Percentiles rank a stretch among this genome's conserved stretches.
Conservation (phyloP, 345 rosid genomes). For the Lepidium africanum region DNA sequence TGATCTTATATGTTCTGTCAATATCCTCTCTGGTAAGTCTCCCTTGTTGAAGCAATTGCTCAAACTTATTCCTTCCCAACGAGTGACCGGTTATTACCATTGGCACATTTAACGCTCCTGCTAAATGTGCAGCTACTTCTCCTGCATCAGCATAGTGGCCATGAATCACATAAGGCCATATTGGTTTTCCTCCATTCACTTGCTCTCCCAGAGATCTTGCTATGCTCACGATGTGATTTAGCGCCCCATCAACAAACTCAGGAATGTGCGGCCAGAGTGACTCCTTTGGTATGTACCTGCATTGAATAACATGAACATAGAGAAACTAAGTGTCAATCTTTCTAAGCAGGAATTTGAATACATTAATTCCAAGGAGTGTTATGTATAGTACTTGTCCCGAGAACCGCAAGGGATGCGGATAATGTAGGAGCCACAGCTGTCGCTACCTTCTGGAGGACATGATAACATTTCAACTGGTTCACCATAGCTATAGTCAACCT, state of each 20-base stretch:
- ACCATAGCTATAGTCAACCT: slow-evolving; percentile 96
- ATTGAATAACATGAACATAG: neutral
- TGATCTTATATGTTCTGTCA: slow-evolving; percentile 80
- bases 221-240: slow-evolving; percentile 83
- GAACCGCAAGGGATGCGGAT: slow-evolving; percentile 93
- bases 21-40: slow-evolving; percentile 81
- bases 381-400: slow-evolving; percentile 64
- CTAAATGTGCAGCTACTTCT: slow-evolving; percentile 80
- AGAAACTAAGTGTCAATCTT: neutral
- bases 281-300: slow-evolving; percentile 48
- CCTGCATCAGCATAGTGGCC: slow-evolving; percentile 99
- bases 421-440: slow-evolving; percentile 76
- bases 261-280: slow-evolving; percentile 86
- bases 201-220: slow-evolving; percentile 85
- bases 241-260: slow-evolving; percentile 93
- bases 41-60: slow-evolving; percentile 91
- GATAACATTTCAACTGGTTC: slow-evolving; percentile 88
- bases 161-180: slow-evolving; percentile 95
- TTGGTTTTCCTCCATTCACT: slow-evolving; percentile 61
- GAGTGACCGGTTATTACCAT: slow-evolving; percentile 99
- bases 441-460: slow-evolving; percentile 53
- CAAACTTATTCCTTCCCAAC: slow-evolving; percentile 94
- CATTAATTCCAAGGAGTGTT: slow-evolving; percentile 27
- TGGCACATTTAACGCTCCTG: slow-evolving; percentile 92
- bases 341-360: neutral